These are phyloP conservation scores for Chimonanthus praecox DNA, from an alignment of 164 flowering plant genomes.

Conservation along the genomic window DNA sequence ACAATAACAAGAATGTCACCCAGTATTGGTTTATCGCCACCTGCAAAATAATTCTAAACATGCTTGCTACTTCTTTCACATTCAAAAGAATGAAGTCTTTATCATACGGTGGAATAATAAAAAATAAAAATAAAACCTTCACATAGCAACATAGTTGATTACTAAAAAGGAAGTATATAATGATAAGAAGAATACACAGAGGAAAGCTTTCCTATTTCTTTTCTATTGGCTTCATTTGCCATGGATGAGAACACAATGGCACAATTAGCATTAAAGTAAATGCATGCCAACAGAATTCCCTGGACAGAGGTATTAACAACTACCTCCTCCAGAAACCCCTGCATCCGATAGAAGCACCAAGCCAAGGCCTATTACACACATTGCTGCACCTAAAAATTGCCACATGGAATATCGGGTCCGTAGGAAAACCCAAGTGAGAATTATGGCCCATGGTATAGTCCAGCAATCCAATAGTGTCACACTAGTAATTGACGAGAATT, in stretches of 20 bases:
- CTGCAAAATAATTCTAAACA: conserved; percentile 27
- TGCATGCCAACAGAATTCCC: too few species aligned
- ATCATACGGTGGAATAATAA: too few species aligned
- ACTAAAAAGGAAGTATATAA: background rate
- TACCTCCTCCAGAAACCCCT: conserved; percentile 63
- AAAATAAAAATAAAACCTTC: too few species aligned
- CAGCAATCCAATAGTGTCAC: conserved; percentile 76
- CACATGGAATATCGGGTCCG: conserved; percentile 60
- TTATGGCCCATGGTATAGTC: conserved; percentile 68
- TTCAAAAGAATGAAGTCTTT: too few species aligned
- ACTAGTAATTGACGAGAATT: conserved; percentile 76
- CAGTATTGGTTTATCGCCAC: conserved; percentile 59
- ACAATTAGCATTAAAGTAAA: too few species aligned
- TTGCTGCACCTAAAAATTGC: conserved; percentile 56
- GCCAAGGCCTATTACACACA: conserved; percentile 58
- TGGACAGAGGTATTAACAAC: background rate
- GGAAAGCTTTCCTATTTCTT: background rate
- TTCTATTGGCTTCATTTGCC: too few species aligned
- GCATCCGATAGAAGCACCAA: conserved; percentile 76
- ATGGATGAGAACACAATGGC: too few species aligned
- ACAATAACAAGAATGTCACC: conserved; percentile 70
- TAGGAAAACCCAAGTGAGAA: conserved; percentile 61
- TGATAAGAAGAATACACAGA: background rate
- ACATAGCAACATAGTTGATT: background rate
- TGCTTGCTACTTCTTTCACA: background rate